Evolutionary conservation across 441 rosid species (phyloP), one percentile per base, ranked within the genome.

Genomic region (Populus hybrid): DNA sequence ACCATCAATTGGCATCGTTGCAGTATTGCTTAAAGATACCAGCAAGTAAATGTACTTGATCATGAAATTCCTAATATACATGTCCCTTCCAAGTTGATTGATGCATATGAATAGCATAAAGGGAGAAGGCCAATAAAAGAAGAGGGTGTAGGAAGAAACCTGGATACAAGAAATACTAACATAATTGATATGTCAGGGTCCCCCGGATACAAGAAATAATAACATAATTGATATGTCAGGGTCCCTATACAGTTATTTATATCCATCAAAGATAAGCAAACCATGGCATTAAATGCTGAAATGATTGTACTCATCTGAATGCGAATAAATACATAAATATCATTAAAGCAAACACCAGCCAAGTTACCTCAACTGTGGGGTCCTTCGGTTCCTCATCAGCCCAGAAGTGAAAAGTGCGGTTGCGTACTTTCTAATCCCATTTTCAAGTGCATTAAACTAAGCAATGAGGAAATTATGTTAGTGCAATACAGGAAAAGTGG

Each of bases 321-420:
- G 9, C 46, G 36, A 19, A n/a, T 24, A 14, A 28, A 71, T 5
- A 71, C 19, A 24, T 10, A 5, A 16, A 24, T 24, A 69, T 59
- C 67, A 61, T 75, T 38, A 38, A 38, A 38, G 42, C 42, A 34
- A 30, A 38, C 36, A 64, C 11, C 57, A 75, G 63, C 32, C 77
- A 78, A 76, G 42, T 70, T 84, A 93, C 99, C 94, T 90, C 98
- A 82, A 90, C 82, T 72, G 98, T 85, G 61, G 98, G 99, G 84
- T 94, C 99, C 69, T 73, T 73, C 73, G 84, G 98, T 84, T 94
- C 97, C 75, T 90, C 95, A 38, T 89, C 30, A 87, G 83, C 67
- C 93, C 91, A 46, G 96, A 88, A 59, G 90, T 85, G 82, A 79
- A 78, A 82, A 93, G 78, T 71, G 88, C 89, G 81, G 84, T 82